Evolutionary conservation across 2,329 filamentous ascomycete species (phyloP), one percentile per base, ranked within the genome.

Genomic region (Pseudonectria foliicola): DNA sequence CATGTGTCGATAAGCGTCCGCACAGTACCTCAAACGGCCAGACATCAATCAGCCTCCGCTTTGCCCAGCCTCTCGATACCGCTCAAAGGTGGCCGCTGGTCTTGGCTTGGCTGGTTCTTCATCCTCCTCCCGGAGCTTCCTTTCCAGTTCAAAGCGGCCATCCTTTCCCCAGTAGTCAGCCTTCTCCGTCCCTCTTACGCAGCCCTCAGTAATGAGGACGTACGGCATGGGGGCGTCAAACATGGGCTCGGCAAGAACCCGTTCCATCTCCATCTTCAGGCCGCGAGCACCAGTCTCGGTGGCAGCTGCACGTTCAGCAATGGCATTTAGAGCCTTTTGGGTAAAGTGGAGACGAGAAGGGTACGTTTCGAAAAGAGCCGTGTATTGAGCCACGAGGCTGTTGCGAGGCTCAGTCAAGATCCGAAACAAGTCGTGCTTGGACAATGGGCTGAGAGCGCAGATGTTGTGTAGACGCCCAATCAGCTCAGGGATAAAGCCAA

Each of bases 391-490:
- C 3, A 95, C 71, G 1, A 98, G 73, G 34, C 82, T 86, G 63
- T 95, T 95, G 38, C 85, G 80, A 1, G 92, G 92, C 57, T 96
- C 90, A 0, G 87, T 95, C 26, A 98, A 71, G 42, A 98, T 92
- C 34, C 89, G 80, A 34, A 90, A 78, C 10, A 98, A 77, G 39
- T 81, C 75, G 15, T 69, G 55, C 11, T 71, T 64, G 2, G 75
- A 76, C 1, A 98, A 71, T 0, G 87, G 80, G 11, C 85, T 82
- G 0, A 98, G 74, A 0, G 92, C 85, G 41, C 87, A 88, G 31
- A 88, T 83, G 39, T 95, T 86, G 34, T 94, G 90, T 31, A 98
- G 79, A 13, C 92, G 84, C n/a, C 92, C 92, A 34, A 96, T 83
- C n/a, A 95, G 71, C 62, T 95, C 89, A 1, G 89, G 89, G 35